Conservation (phyloP, 106 monocot species). For the Dendrobium huoshanense region DNA sequence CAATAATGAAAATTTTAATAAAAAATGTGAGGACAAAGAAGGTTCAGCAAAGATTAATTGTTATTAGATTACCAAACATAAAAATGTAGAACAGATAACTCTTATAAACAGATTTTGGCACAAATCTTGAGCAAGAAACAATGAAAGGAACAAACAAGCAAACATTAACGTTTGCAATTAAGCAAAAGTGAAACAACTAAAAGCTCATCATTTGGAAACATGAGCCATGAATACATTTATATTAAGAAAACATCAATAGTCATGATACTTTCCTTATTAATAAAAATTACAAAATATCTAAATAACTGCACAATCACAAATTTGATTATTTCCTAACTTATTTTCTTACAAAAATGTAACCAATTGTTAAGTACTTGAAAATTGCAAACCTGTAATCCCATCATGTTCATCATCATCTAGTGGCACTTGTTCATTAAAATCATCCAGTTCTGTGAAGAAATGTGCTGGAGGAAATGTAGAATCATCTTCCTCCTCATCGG, state of each 20-base stretch:
- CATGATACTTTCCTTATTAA: not conserved
- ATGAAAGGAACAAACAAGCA: not conserved
- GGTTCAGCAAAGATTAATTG: not conserved
- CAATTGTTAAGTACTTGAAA: not conserved
- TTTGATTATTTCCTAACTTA: not conserved
- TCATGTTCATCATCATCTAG: conserved; percentile 49
- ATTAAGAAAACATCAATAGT: not conserved
- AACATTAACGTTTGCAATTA: not conserved
- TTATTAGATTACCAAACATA: not conserved
- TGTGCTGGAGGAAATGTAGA: conserved; percentile 7
- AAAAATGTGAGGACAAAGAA: not conserved
- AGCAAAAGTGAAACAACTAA: not conserved
- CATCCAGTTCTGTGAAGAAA: conserved; percentile 43
- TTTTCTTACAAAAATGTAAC: not conserved
- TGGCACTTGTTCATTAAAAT: conserved; percentile 81
- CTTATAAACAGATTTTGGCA: not conserved
- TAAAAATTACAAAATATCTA: not conserved
- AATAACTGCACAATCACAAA: not conserved
- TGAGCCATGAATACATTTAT: not conserved
- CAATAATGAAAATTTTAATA: not conserved
- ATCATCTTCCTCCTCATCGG: conserved; percentile 68
- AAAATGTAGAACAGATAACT: not conserved
- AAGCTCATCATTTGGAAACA: not conserved
- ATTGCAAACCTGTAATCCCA: conserved; percentile 10
- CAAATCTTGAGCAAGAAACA: not conserved